A percentile compares a stretch with the other conserved stretches of the same genome.
Evolutionary conservation across 2,329 filamentous ascomycete genomes (phyloP).

Genomic region (Thelonectria discophora): DNA sequence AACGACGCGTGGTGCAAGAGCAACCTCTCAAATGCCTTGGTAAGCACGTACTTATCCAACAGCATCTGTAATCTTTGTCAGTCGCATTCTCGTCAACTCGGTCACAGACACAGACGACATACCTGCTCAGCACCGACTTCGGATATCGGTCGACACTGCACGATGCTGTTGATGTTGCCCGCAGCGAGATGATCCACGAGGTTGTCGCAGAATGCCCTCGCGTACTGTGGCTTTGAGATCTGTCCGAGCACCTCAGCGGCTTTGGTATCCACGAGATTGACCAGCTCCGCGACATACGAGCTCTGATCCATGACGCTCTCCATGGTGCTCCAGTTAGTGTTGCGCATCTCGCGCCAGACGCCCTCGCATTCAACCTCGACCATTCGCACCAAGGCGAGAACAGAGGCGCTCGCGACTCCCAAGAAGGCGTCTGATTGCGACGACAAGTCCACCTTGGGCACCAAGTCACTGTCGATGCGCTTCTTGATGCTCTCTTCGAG

Average conservation of each 20-base stretch:
- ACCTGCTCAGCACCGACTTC: constrained; percentile 94
- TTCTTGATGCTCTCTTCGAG: constrained; percentile 94
- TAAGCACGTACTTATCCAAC: constrained; percentile 90
- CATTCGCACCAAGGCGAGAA: constrained; percentile 83
- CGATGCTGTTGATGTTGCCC: constrained; percentile 83
- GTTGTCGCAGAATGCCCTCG: constrained; percentile 93
- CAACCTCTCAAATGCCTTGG: constrained; percentile 78
- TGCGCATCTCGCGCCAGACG: constrained; percentile 96
- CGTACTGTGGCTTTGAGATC: constrained; percentile 91
- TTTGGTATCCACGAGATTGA: constrained; percentile 75
- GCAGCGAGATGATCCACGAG: constrained; percentile 87
- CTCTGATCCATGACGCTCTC: constrained; percentile 94
- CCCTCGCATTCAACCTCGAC: constrained; percentile 85
- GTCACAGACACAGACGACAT: constrained; percentile 36
- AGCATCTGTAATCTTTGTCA: constrained; percentile 73
- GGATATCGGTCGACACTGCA: constrained; percentile 88
- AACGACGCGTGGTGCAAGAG: constrained; percentile 68
- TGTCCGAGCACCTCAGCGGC: constrained; percentile 78
- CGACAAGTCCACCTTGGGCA: constrained; percentile 82
- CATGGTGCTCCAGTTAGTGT: constrained; percentile 93
- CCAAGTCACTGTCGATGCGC: constrained; percentile 82
- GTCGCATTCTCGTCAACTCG: constrained; percentile 14
- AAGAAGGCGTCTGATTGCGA: constrained; percentile 95
- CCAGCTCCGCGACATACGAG: constrained; percentile 85
- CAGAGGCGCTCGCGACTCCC: constrained; percentile 88